Conservation (phyloP, 208 protist genomes). For the Leishmania aethiopica region DNA sequence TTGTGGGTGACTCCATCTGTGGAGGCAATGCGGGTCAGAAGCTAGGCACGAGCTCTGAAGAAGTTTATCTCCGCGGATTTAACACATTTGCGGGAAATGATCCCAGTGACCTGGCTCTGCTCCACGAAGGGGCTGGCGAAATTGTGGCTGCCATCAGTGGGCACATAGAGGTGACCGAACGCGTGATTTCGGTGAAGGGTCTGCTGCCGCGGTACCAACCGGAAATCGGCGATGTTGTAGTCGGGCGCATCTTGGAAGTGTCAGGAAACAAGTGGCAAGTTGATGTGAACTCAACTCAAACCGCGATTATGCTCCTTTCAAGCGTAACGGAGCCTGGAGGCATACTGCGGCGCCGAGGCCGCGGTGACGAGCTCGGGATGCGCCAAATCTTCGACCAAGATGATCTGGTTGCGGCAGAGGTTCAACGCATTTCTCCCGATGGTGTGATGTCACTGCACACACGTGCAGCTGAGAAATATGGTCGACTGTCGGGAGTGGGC, state of each 20-base stretch:
- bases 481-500: slow-evolving; percentile 60
- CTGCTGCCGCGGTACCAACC: slow-evolving; percentile 85
- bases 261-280: slow-evolving; percentile 94
- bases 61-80: slow-evolving; percentile 78
- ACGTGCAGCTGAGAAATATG: slow-evolving; percentile 84
- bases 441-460: slow-evolving; percentile 96
- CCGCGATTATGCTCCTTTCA: slow-evolving; percentile 94
- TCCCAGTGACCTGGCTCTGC: slow-evolving; percentile 48
- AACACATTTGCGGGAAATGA: slow-evolving; percentile 73
- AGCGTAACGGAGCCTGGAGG: slow-evolving; percentile 98
- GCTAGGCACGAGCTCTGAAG: slow-evolving; percentile 32
- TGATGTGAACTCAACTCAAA: slow-evolving; percentile 93
- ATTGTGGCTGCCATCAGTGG: slow-evolving; percentile 86
- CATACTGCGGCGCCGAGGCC: slow-evolving; percentile 91
- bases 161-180: slow-evolving; percentile 78
- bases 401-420: slow-evolving; percentile 95
- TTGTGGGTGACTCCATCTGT: slow-evolving; percentile 84
- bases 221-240: slow-evolving; percentile 98
- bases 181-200: slow-evolving; percentile 86
- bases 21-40: slow-evolving; percentile 48
- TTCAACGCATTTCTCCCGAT: slow-evolving; percentile 93
- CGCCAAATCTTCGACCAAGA: slow-evolving; percentile 95
- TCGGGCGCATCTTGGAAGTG: slow-evolving; percentile 94
- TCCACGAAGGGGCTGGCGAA: slow-evolving; percentile 74
- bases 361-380: slow-evolving; percentile 96